A percentile compares a stretch with the other conserved stretches of the same genome.
Evolutionary conservation across 805 yeast genomes (phyloP).

Genomic region (Lipomyces oligophaga): DNA sequence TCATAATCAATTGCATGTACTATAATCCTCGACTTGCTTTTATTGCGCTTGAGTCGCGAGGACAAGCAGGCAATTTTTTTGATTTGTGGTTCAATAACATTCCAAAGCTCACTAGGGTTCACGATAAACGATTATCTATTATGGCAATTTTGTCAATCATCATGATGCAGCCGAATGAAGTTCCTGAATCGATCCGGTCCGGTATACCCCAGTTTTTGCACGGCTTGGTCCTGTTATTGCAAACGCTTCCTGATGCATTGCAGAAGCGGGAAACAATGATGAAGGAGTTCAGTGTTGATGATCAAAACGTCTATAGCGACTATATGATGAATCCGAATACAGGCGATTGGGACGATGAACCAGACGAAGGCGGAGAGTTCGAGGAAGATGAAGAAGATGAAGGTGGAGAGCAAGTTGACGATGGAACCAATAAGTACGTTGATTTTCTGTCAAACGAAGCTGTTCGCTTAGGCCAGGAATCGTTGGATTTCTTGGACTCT

Average conservation of each 20-base stretch:
- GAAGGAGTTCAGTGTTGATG: constrained; percentile 46
- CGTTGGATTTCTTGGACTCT: constrained; percentile 2
- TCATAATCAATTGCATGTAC: constrained; percentile 59
- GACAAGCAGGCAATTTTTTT: constrained; percentile 51
- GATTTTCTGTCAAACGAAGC: constrained; percentile 24
- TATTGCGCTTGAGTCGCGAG: constrained; percentile 45
- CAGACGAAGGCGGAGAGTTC: too few relatives aligned
- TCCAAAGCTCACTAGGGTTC: constrained; percentile 61
- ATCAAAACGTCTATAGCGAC: constrained; percentile 32
- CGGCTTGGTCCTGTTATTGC: constrained; percentile 51
- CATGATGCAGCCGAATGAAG: constrained; percentile 34
- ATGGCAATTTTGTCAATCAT: constrained; percentile 61
- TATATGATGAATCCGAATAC: constrained; percentile 30
- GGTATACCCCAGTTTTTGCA: constrained; percentile 48
- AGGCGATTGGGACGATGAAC: constrained; percentile 34
- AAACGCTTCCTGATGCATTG: constrained; percentile 68
- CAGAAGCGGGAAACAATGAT: constrained; percentile 60
- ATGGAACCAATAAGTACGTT: constrained; percentile 32
- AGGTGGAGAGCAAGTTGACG: constrained; percentile 33
- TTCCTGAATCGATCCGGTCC: constrained; percentile 35
- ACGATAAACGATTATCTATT: constrained; percentile 71
- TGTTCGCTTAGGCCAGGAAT: constrained; percentile 5
- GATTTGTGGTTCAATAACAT: constrained; percentile 61
- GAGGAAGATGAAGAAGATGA: constrained; percentile 38
- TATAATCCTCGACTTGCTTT: constrained; percentile 57